Percentiles rank a stretch among this genome's conserved stretches.
These are phyloP conservation scores for Talaromyces sp. DNA, from an alignment of 2,329 filamentous ascomycete genomes.

Conservation along the genomic window DNA sequence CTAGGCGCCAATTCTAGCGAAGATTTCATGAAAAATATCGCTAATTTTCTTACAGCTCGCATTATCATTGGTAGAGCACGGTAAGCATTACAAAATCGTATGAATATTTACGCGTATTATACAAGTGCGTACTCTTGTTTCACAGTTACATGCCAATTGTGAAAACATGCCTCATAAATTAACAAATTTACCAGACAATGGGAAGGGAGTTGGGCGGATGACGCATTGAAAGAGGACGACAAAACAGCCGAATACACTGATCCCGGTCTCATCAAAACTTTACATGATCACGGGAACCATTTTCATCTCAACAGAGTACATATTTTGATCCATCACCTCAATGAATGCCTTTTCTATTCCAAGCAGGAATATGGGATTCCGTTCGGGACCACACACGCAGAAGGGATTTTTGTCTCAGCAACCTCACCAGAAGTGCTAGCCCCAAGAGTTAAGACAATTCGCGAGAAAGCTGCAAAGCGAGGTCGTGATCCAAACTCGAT, in stretches of 20 bases:
- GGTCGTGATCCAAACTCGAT: constrained; percentile 57
- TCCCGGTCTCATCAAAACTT: constrained; percentile 54
- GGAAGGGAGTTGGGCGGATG: constrained; percentile 62
- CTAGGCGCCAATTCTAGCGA: constrained; percentile 48
- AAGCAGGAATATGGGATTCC: constrained; percentile 65
- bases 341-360: constrained; percentile 62
- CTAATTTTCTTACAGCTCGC: constrained; percentile 19
- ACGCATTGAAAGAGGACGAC: constrained; percentile 56
- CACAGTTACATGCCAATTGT: too few relatives aligned
- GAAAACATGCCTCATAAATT: background rate
- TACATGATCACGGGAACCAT: constrained; percentile 61
- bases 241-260: constrained; percentile 53
- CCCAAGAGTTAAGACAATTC: constrained; percentile 59
- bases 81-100: constrained; percentile 60
- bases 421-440: constrained; percentile 58
- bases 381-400: constrained; percentile 65
- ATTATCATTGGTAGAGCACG: constrained; percentile 49
- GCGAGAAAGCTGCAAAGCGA: constrained; percentile 48
- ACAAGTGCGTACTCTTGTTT: constrained; percentile 43
- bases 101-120: constrained; percentile 59
- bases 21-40: background rate
- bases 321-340: constrained; percentile 62
- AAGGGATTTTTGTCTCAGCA: constrained; percentile 64
- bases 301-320: constrained; percentile 61
- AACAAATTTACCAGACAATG: constrained; percentile 36